Conservation (phyloP, 192 early-diverging fungal genomes). For the Allomyces arbusculus region DNA sequence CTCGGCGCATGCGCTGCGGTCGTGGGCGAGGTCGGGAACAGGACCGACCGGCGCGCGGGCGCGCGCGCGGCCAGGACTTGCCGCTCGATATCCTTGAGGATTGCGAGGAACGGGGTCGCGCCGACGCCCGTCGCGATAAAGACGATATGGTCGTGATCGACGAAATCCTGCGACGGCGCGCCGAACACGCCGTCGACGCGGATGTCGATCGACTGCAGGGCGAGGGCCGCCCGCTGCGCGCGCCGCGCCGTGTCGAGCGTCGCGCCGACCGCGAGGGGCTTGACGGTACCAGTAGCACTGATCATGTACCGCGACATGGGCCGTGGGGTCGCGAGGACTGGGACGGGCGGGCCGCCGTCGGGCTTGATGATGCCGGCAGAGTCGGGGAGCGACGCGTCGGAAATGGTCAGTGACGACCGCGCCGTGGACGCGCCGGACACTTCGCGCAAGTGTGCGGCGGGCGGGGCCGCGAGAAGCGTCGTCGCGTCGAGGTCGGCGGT, state of each 20-base stretch:
- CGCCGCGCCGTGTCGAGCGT: too few relatives aligned
- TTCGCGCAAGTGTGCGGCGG: too few relatives aligned
- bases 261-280: too few relatives aligned
- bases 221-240: too few relatives aligned
- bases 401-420: too few relatives aligned
- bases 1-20: conserved; percentile 8
- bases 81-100: conserved; percentile 54
- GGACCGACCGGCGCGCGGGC: conserved; percentile 28
- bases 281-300: too few relatives aligned
- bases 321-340: not conserved
- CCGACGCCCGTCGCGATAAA: conserved; percentile 61
- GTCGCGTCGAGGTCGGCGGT: too few relatives aligned
- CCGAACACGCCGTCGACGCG: conserved; percentile 50
- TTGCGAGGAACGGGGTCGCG: conserved; percentile 50
- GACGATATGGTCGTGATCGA: conserved; percentile 49
- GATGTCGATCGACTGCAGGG: not conserved
- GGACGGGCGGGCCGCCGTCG: not conserved
- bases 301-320: too few relatives aligned
- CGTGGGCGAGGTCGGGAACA: conserved; percentile 56
- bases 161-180: conserved; percentile 47
- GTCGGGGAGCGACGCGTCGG: too few relatives aligned
- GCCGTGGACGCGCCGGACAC: too few relatives aligned
- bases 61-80: conserved; percentile 34
- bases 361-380: too few relatives aligned
- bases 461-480: too few relatives aligned